Percentiles rank a stretch among this genome's conserved stretches.
These are phyloP conservation scores for Saturnispora zaruensis DNA, from an alignment of 805 yeast species.

Conservation along the genomic window DNA sequence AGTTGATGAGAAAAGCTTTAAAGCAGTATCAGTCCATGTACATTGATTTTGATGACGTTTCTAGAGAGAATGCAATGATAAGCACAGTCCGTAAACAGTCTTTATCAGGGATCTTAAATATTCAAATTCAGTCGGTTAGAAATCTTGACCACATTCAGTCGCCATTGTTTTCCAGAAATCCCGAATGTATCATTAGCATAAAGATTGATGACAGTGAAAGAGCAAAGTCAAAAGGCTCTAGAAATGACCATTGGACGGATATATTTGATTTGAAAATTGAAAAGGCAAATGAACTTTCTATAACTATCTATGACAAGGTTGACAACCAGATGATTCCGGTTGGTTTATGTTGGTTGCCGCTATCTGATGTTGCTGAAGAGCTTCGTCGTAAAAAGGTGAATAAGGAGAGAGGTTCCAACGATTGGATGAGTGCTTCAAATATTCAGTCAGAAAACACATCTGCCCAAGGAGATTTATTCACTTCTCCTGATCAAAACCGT, in stretches of 20 bases:
- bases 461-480: neutral
- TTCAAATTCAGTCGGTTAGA: slow-evolving; percentile 68
- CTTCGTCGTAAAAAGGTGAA: slow-evolving; percentile 83
- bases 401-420: slow-evolving; percentile 58
- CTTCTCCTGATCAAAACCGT: neutral
- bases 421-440: slow-evolving; percentile 82
- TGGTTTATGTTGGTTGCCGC: slow-evolving; percentile 83
- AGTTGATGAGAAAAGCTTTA: slow-evolving; percentile 70
- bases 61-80: slow-evolving; percentile 55
- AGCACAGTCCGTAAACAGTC: slow-evolving; percentile 75
- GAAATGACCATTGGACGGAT: slow-evolving; percentile 79
- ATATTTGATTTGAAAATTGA: slow-evolving; percentile 73
- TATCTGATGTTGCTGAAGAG: slow-evolving; percentile 91
- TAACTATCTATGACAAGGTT: slow-evolving; percentile 75
- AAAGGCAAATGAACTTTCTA: slow-evolving; percentile 85
- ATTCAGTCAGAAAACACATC: slow-evolving; percentile 23
- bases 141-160: slow-evolving; percentile 91
- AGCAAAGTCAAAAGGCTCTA: slow-evolving; percentile 64
- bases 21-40: slow-evolving; percentile 87
- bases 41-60: slow-evolving; percentile 58
- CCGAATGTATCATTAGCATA: slow-evolving; percentile 69
- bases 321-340: slow-evolving; percentile 71
- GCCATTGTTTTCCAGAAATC: slow-evolving; percentile 66
- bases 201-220: slow-evolving; percentile 85
- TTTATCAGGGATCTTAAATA: slow-evolving; percentile 66